These are phyloP conservation scores for Penicillium sp. DNA, from an alignment of 2,329 filamentous ascomycete genomes.

Conservation along the genomic window DNA sequence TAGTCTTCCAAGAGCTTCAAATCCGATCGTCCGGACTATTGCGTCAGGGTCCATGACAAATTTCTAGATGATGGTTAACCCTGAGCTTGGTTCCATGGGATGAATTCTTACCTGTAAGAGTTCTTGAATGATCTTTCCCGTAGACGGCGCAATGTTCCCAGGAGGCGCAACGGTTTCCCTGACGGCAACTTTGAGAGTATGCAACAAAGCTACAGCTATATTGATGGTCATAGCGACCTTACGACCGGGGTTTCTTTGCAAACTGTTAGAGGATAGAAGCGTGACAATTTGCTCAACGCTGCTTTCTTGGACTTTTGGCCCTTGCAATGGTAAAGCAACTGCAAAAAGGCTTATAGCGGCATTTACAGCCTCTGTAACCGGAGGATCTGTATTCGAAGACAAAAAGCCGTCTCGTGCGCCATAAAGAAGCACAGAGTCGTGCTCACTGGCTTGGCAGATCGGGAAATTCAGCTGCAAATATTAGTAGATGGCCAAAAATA, in stretches of 20 bases:
- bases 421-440: constrained; percentile 82
- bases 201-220: constrained; percentile 74
- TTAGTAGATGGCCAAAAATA: constrained; percentile 13
- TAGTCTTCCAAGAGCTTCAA: constrained; percentile 77
- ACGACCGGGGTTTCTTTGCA: constrained; percentile 81
- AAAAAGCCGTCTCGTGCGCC: constrained; percentile 46
- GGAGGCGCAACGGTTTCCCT: constrained; percentile 71
- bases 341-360: constrained; percentile 91
- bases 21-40: constrained; percentile 79
- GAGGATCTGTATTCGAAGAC: constrained; percentile 63
- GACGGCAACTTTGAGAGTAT: constrained; percentile 75
- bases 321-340: constrained; percentile 82
- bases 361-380: constrained; percentile 90
- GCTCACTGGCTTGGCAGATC: constrained; percentile 77
- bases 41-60: constrained; percentile 82
- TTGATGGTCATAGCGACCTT: constrained; percentile 92
- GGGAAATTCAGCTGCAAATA: constrained; percentile 49
- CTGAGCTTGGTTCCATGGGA: neutral
- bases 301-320: constrained; percentile 89
- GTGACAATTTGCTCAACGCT: constrained; percentile 90
- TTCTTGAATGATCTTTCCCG: constrained; percentile 66
- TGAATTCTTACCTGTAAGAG: constrained; percentile 63
- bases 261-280: constrained; percentile 72
- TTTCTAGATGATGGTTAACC: constrained; percentile 41
- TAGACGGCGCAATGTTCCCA: constrained; percentile 70